phyloP scores from a whole-genome alignment of 129 eudicot species.

The Centrapalus pauciflorus region DNA sequence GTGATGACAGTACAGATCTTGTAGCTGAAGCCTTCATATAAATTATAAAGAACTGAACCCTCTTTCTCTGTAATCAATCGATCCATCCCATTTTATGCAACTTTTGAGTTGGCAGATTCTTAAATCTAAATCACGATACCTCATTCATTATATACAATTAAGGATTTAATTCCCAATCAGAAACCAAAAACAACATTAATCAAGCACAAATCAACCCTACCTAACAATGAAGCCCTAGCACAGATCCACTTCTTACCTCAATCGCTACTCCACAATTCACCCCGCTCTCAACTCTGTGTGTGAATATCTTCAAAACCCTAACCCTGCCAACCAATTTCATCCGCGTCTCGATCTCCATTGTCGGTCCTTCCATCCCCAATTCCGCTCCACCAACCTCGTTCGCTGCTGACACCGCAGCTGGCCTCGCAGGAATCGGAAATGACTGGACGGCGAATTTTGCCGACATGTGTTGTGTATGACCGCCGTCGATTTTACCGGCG shows the following conservation, averaged over 20 bases:
- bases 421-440: constrained; percentile 47
- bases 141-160: constrained; percentile 30
- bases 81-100: constrained; percentile 1
- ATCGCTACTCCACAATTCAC: constrained; percentile 71
- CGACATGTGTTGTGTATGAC: constrained; percentile 72
- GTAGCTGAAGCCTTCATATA: constrained; percentile 1
- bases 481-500: constrained; percentile 79
- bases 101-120: constrained; percentile 13
- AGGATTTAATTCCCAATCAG: background rate
- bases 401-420: constrained; percentile 11
- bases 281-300: constrained; percentile 73
- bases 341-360: constrained; percentile 84
- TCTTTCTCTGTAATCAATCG: background rate
- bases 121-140: background rate
- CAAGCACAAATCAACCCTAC: constrained; percentile 10
- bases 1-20: no score
- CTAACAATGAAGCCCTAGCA: constrained; percentile 73
- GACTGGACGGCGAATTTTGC: constrained; percentile 73
- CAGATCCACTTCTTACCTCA: constrained; percentile 65
- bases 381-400: constrained; percentile 16
- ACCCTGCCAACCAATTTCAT: constrained; percentile 92
- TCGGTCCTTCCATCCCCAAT: constrained; percentile 29
- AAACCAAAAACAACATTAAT: background rate
- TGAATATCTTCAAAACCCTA: constrained; percentile 79
- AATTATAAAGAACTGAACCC: constrained; percentile 4